Conservation (phyloP, 108 stramenopile genomes). For the Fragilariopsis cylindrus region DNA sequence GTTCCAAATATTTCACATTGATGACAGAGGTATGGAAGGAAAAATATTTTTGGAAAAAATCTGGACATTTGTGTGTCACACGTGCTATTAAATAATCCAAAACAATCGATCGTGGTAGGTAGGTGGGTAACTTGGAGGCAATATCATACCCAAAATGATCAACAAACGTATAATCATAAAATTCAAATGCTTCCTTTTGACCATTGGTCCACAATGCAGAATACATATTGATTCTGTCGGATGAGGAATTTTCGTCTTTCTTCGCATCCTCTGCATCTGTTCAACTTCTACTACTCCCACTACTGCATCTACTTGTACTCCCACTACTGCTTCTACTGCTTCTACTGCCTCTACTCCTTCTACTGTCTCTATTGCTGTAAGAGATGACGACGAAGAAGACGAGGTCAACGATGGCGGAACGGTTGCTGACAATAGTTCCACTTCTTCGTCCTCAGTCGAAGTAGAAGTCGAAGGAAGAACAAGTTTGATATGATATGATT, state of each 20-base stretch:
- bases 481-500: neutral
- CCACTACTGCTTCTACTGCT: neutral
- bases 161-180: constrained; percentile 60
- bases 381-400: too few species aligned
- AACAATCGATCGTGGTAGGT: constrained; percentile 45
- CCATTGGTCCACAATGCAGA: constrained; percentile 63
- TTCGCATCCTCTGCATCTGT: constrained; percentile 15
- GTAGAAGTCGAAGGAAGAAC: neutral
- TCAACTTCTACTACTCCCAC: constrained; percentile 16
- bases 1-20: constrained; percentile 23
- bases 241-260: constrained; percentile 13
- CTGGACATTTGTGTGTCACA: constrained; percentile 40
- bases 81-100: constrained; percentile 53
- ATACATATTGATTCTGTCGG: constrained; percentile 37
- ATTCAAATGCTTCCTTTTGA: constrained; percentile 48
- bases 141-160: constrained; percentile 55
- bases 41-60: constrained; percentile 53
- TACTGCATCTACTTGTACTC: constrained; percentile 11
- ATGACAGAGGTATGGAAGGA: constrained; percentile 47
- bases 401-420: neutral
- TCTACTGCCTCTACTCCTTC: too few species aligned
- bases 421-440: constrained; percentile 7
- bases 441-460: neutral
- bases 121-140: constrained; percentile 26
- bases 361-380: too few species aligned